Base-by-base conservation (phyloP, 495 filamentous ascomycete genomes). In the Penicillium coprophilum region DNA sequence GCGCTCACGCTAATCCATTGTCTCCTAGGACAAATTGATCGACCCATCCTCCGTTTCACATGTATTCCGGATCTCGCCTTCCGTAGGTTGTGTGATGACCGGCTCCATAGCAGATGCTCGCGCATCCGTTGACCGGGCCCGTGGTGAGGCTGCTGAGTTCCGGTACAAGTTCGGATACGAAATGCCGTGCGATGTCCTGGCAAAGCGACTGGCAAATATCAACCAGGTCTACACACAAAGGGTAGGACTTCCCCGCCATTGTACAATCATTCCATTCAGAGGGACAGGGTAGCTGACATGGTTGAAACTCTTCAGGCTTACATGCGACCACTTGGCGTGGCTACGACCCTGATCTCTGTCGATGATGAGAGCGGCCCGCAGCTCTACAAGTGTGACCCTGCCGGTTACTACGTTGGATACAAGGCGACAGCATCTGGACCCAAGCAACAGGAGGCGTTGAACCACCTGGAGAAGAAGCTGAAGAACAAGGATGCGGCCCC, bases 201-300 rank as follows among this genome's bases (percentile, higher is more conserved):
- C 93, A 55, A 98, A 98, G 84, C 82, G 94, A 71, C 75, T 98
- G 76, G 94, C 94, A 62, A 98, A 98, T 72, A 96, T 98, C 77
- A 96, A 91, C 77, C 94, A 98, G 74, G 94, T 98, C 52, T 98
- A 97, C 75, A 98, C 94, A 58, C 94, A 98, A 77, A 81, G 91
- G 73, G 94, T 95, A 81, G 69, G 87, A 66, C 21, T 52, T 43
- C 28, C 28, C 23, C 48, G 23, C 38, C 20, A 27, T 24, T 15
- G 11, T 30, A 34, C 13, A 9, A 30, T 3, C 24, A 9, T 32
- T 4, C 10, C 39, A 31, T 19, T n/a, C 28, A 43, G 31, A 19
- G 52, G 31, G 43, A 31, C 49, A n/a, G 19, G 46, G 28, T 30
- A 19, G 10, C 39, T 51, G 40, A 44, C 38, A 40, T 27, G 21